These are phyloP conservation scores for Nakazawaea siamensis DNA, from an alignment of 805 yeast genomes.

Conservation along the genomic window DNA sequence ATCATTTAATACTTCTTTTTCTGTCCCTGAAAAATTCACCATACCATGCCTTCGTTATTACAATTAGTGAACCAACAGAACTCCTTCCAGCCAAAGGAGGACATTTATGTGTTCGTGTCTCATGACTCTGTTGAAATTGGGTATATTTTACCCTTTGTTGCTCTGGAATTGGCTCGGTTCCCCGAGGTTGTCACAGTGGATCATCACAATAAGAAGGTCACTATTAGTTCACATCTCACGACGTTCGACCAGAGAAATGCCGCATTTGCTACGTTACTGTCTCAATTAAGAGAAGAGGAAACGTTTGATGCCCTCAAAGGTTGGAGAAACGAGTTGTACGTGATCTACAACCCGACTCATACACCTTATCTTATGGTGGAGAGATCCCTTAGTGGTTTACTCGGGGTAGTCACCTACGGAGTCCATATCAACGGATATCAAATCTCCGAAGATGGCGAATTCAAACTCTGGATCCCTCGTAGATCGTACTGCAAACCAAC, in stretches of 20 bases:
- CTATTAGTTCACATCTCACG: slow-evolving; percentile 20
- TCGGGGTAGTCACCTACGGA: slow-evolving; percentile 89
- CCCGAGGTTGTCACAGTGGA: slow-evolving; percentile 20
- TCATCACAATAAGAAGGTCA: slow-evolving; percentile 18
- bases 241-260: slow-evolving; percentile 32
- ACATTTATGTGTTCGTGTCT: slow-evolving; percentile 24
- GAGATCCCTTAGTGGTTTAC: slow-evolving; percentile 68
- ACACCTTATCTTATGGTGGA: slow-evolving; percentile 64
- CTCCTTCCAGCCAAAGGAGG: slow-evolving; percentile 13
- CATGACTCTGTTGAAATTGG: slow-evolving; percentile 32
- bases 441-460: slow-evolving; percentile 32
- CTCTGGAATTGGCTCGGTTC: slow-evolving; percentile 17
- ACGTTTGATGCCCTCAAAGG: slow-evolving; percentile 39
- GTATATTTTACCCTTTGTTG: slow-evolving; percentile 27
- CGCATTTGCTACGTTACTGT: slow-evolving; percentile 35
- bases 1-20: too few species aligned
- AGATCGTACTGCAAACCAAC: slow-evolving; percentile 75
- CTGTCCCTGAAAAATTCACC: too few species aligned
- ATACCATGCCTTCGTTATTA: background rate
- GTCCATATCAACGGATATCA: slow-evolving; percentile 80
- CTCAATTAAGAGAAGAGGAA: slow-evolving; percentile 26
- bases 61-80: slow-evolving; percentile 14
- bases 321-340: slow-evolving; percentile 85
- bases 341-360: slow-evolving; percentile 50
- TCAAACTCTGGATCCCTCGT: slow-evolving; percentile 77